Evolutionary conservation across 306 rosid species (phyloP), one percentile per base, ranked within the genome.

Genomic region (Adenanthera pavonina): DNA sequence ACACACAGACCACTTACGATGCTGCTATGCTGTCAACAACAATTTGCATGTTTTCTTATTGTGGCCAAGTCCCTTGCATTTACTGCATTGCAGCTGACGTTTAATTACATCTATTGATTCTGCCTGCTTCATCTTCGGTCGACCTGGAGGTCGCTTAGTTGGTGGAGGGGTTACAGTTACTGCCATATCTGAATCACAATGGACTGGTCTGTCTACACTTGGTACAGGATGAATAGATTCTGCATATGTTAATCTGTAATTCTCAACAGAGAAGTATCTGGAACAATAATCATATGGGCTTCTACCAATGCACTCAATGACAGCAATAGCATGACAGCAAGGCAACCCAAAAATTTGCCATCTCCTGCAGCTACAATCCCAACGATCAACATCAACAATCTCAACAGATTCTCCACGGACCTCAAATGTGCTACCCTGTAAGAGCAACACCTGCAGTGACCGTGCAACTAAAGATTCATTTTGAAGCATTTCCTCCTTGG

Each of bases 41-140:
- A 59, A 69, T 87, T 91, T 87, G 92, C 98, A 95, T 0, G 99
- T 93, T 91, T 95, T 95, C 91, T 87, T 91, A 80, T 95, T 95
- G 89, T 95, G 99, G 71, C 99, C 99, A 80, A 95, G 97, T 67
- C 93, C 98, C 85, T 95, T 95, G 90, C 99, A 93, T 76, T 90
- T 95, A 83, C 99, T 87, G 76, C 99, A 95, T 83, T 95, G 99
- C 52, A 95, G 96, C 79, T 93, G 98, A 6, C 97, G 96, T 85
- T 95, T 95, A 61, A 92, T 88, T 53, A 93, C 78, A 80, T 95
- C 99, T 49, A 87, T 51, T 17, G 97, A 68, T 47, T 93, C 96
- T 12, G 78, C 74, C 74, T 87, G 91, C 89, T 95, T 93, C 85
- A 78, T 76, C 88, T 89, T 95, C 10, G 99, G 99, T 71, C 98